Evolutionary conservation across 371 early-diverging fungal genomes (phyloP).

Genomic region (Batkoa obscura): DNA sequence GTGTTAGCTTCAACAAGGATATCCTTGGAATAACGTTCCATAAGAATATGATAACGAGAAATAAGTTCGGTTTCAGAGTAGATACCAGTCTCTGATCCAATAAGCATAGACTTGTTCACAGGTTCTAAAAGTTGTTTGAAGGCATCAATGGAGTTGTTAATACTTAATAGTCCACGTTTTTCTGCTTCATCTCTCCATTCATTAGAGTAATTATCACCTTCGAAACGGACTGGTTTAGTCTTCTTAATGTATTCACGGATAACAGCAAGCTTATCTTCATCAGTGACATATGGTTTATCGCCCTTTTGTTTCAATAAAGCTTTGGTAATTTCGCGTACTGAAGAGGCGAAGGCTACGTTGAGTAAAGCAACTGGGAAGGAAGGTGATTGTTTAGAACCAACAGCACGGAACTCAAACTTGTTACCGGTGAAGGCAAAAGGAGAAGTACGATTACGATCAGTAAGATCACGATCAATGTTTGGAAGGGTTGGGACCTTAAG

Average conservation of each 20-base stretch:
- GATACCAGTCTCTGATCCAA: constrained; percentile 45
- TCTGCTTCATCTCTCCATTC: constrained; percentile 62
- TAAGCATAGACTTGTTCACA: constrained; percentile 54
- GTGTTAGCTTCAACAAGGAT: constrained; percentile 85
- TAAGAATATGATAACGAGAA: constrained; percentile 84
- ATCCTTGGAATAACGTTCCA: constrained; percentile 92
- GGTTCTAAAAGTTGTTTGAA: constrained; percentile 55
- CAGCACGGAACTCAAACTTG: constrained; percentile 99
- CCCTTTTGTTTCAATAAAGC: constrained; percentile 60
- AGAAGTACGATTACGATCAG: constrained; percentile 97
- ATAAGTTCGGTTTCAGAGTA: constrained; percentile 70
- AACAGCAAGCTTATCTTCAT: constrained; percentile 70
- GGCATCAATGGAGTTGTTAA: constrained; percentile 69
- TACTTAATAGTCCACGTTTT: constrained; percentile 84
- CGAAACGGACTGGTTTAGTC: constrained; percentile 83
- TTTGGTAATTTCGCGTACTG: constrained; percentile 49
- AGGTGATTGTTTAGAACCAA: constrained; percentile 93
- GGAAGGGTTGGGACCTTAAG: constrained; percentile 87
- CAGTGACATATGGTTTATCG: constrained; percentile 47
- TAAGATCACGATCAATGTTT: constrained; percentile 81
- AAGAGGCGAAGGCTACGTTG: constrained; percentile 81
- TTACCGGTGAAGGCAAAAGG: constrained; percentile 98
- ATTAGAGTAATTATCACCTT: constrained; percentile 87
- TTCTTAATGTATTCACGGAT: constrained; percentile 61
- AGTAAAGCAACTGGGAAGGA: constrained; percentile 85